Base-by-base conservation (phyloP, 306 rosid genomes). In the Cucurbita ficifolia region DNA sequence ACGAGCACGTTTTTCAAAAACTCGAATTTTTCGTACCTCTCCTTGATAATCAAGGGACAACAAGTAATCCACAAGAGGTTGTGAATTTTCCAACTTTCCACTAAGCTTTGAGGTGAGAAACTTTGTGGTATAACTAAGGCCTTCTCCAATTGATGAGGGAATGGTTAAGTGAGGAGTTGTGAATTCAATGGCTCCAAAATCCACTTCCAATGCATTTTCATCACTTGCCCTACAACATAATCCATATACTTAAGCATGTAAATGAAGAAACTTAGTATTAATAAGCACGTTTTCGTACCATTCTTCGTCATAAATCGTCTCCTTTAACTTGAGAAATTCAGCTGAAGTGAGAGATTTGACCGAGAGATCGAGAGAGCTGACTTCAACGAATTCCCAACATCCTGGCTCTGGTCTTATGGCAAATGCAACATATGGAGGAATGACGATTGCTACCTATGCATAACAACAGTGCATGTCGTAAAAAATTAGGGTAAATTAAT, bases 131-230 rank as follows among this genome's bases (percentile, higher is more conserved):
- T 80, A 86, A 53, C 48, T 40, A 14, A 88, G 70, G 38, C 98
- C 98, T 69, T 90, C 87, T 79, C 98, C 98, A 68, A 92, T 87
- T 50, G 98, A 92, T 73, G 98, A 88, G 38, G 96, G 78, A 17
- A 88, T 77, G 18, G 85, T 78, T 70, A 92, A 79, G 18, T 80
- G 86, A 55, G 96, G 96, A 84, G 73, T 79, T 19, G 86, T 73
- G 79, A 68, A 76, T 78, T 90, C 89, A 58, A 88, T 81, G 72
- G 98, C 96, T 63, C 85, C 86, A 76, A 92, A 90, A 78, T 92
- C 98, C 16, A 87, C 87, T 85, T 92, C 98, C 78, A 92, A 79
- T 51, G 96, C 82, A 76, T 88, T 83, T 80, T 86, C 93, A 84
- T 92, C 96, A 49, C 46, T 90, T 53, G 89, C 91, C 98, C 98